These are phyloP conservation scores for Pisolithus microcarpus DNA, from an alignment of 768 basidiomycete genomes.

Conservation along the genomic window DNA sequence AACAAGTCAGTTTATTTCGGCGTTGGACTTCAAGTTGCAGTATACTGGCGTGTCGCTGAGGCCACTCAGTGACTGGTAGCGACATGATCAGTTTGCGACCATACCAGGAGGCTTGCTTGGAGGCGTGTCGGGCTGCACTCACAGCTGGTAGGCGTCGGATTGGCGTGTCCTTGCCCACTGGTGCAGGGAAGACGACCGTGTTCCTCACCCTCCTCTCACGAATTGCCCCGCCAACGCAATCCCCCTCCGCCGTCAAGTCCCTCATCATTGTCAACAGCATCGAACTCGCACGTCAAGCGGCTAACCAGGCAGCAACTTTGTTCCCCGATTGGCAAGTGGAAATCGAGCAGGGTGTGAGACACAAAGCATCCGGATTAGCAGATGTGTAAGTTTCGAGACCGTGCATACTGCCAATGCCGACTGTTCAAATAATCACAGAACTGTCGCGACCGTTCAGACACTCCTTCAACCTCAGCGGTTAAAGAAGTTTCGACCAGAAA, in stretches of 20 bases:
- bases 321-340: slow-evolving; percentile 77
- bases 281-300: slow-evolving; percentile 85
- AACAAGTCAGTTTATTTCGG: background rate
- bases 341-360: slow-evolving; percentile 80
- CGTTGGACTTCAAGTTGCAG: too few species aligned
- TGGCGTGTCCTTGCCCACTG: slow-evolving; percentile 80
- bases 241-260: slow-evolving; percentile 45
- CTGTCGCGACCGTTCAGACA: slow-evolving; percentile 87
- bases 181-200: slow-evolving; percentile 85
- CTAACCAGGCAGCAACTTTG: slow-evolving; percentile 55
- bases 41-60: too few species aligned
- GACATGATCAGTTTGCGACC: slow-evolving; percentile 54
- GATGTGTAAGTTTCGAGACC: slow-evolving; percentile 54
- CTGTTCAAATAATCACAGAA: slow-evolving; percentile 35
- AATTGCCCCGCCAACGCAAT: slow-evolving; percentile 39
- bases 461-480: slow-evolving; percentile 57
- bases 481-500: slow-evolving; percentile 64
- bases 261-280: slow-evolving; percentile 85
- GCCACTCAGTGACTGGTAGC: too few species aligned
- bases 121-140: slow-evolving; percentile 70
- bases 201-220: slow-evolving; percentile 78
- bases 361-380: slow-evolving; percentile 70
- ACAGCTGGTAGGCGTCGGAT: slow-evolving; percentile 61
- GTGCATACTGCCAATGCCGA: background rate
- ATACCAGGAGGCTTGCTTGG: slow-evolving; percentile 79